Conservation (phyloP, 2,329 filamentous ascomycete genomes). For the Colletotrichum coccodes region DNA sequence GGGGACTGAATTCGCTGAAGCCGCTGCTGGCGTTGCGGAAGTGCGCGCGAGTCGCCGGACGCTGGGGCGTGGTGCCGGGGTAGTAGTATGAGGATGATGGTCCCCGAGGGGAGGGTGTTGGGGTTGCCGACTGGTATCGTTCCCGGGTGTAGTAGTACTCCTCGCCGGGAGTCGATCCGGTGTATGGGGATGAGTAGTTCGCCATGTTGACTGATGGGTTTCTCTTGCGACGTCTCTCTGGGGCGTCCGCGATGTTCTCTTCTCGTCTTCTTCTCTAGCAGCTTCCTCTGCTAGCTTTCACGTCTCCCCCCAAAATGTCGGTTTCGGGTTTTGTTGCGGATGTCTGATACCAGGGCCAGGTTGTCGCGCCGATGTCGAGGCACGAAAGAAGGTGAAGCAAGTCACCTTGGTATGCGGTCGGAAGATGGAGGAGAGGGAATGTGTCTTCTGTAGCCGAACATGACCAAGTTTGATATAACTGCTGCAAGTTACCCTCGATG, state of each 20-base stretch:
- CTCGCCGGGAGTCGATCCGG: constrained; percentile 58
- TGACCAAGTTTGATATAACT: constrained; percentile 53
- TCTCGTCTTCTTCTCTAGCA: constrained; percentile 27
- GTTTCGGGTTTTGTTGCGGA: constrained; percentile 30
- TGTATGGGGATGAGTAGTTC: constrained; percentile 53
- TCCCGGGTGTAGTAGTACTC: constrained; percentile 63
- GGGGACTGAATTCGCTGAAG: constrained; percentile 54
- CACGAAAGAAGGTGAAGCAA: constrained; percentile 57
- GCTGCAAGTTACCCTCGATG: constrained; percentile 45
- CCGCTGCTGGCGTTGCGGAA: constrained; percentile 55
- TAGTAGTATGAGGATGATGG: constrained; percentile 61
- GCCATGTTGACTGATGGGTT: constrained; percentile 34
- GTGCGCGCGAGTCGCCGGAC: constrained; percentile 65
- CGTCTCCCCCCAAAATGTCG: constrained; percentile 18
- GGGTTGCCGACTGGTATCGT: constrained; percentile 63
- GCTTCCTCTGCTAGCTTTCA: constrained; percentile 30
- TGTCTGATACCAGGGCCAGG: constrained; percentile 33
- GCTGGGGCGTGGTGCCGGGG: constrained; percentile 56
- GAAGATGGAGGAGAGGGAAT: constrained; percentile 65
- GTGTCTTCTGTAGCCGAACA: constrained; percentile 67
- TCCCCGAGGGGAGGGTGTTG: constrained; percentile 66
- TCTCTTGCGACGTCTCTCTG: constrained; percentile 44
- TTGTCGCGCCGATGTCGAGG: constrained; percentile 58
- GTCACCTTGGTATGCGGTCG: constrained; percentile 73
- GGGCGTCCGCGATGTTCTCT: constrained; percentile 39